phyloP scores from a whole-genome alignment of 352 stramenopile species.

The Globisporangium heterothallicum region DNA sequence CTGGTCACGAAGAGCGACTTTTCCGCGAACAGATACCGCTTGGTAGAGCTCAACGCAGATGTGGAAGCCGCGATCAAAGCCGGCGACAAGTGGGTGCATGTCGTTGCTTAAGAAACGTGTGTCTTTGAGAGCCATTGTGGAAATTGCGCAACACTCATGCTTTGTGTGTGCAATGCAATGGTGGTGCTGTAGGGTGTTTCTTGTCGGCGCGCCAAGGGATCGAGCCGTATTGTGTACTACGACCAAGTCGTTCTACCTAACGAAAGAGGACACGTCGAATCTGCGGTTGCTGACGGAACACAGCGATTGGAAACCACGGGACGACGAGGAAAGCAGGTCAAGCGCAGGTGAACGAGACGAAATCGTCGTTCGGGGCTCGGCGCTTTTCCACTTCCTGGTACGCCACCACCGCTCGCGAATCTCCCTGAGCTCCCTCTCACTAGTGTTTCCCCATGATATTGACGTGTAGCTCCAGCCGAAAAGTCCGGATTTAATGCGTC shows the following conservation, averaged over 20 bases:
- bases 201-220: slow-evolving; percentile 48
- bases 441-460: slow-evolving; percentile 1
- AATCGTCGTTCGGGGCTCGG: slow-evolving; percentile 50
- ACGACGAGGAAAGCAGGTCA: slow-evolving; percentile 15
- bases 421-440: too few relatives aligned
- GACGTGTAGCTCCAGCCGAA: slow-evolving; percentile 67
- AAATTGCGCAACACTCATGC: too few relatives aligned
- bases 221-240: slow-evolving; percentile 69
- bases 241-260: slow-evolving; percentile 63
- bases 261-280: slow-evolving; percentile 82
- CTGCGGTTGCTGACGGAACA: slow-evolving; percentile 63
- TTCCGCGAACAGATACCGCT: slow-evolving; percentile 42
- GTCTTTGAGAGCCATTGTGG: too few relatives aligned
- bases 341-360: slow-evolving; percentile 1
- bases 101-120: too few relatives aligned
- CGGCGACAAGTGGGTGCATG: slow-evolving; percentile 33
- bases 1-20: slow-evolving; percentile 53
- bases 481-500: slow-evolving; percentile 39
- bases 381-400: slow-evolving; percentile 68
- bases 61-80: slow-evolving; percentile 49
- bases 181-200: slow-evolving; percentile 36
- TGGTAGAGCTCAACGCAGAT: slow-evolving; percentile 61
- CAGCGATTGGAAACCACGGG: slow-evolving; percentile 34
- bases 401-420: too few relatives aligned
- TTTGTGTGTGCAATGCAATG: slow-evolving; percentile 1